Percentiles rank a stretch among this genome's conserved stretches.
Conservation (phyloP, 768 basidiomycete genomes). For the Boletus rubroflammeus region DNA sequence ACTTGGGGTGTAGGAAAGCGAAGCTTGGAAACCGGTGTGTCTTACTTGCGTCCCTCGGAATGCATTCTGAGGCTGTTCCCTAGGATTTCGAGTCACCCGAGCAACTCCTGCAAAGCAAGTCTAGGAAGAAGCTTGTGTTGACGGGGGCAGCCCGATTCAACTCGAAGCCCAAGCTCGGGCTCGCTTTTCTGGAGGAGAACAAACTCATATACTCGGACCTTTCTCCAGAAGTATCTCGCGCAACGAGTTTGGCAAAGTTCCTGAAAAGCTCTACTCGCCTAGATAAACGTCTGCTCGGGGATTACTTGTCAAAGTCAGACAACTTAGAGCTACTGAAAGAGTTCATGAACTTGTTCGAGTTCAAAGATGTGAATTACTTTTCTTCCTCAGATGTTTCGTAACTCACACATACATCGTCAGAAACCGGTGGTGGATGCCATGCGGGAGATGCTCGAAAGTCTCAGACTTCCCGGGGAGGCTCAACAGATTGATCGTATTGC, state of each 20-base stretch:
- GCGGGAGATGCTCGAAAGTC: slow-evolving; percentile 89
- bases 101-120: slow-evolving; percentile 64
- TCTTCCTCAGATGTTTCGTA: background rate
- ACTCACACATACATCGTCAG: slow-evolving; percentile 38
- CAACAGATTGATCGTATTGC: slow-evolving; percentile 94
- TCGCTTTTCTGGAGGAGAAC: slow-evolving; percentile 90
- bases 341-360: slow-evolving; percentile 87
- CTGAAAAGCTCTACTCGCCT: slow-evolving; percentile 79
- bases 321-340: slow-evolving; percentile 81
- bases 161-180: slow-evolving; percentile 83
- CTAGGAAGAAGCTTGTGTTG: slow-evolving; percentile 81
- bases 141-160: slow-evolving; percentile 88
- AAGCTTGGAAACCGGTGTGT: slow-evolving; percentile 65
- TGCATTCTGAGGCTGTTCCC: background rate
- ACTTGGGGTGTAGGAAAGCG: slow-evolving; percentile 33
- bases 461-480: slow-evolving; percentile 91
- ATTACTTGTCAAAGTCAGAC: slow-evolving; percentile 87
- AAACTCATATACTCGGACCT: slow-evolving; percentile 76
- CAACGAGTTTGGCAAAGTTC: slow-evolving; percentile 76
- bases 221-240: slow-evolving; percentile 50
- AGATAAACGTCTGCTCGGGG: slow-evolving; percentile 92
- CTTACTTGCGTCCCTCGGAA: background rate
- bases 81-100: slow-evolving; percentile 58
- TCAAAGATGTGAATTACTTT: slow-evolving; percentile 64
- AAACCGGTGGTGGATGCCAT: slow-evolving; percentile 95